phyloP scores from a whole-genome alignment of 2,329 filamentous ascomycete genomes.

The Periconia sp. region DNA sequence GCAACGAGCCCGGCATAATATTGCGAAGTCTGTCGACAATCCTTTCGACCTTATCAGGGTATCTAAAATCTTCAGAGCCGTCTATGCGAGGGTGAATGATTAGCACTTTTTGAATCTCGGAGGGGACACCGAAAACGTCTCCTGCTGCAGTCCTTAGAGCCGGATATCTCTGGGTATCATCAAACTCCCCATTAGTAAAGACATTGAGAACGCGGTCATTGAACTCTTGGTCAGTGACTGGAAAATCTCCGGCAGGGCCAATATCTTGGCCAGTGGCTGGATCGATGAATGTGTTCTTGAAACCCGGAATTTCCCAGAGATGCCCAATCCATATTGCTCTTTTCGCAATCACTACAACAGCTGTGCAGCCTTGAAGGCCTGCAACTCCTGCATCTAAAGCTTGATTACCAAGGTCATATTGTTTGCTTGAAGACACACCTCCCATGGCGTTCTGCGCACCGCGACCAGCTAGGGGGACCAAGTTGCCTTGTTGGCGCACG shows the following conservation, averaged over 20 bases:
- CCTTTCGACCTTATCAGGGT: not conserved
- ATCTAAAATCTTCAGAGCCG: not conserved
- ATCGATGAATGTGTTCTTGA: slow-evolving; percentile 1
- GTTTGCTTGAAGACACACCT: slow-evolving; percentile 2
- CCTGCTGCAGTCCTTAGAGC: not conserved
- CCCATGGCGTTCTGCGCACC: not conserved
- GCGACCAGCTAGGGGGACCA: slow-evolving; percentile 2
- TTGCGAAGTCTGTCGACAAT: not conserved
- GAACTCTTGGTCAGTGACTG: not conserved
- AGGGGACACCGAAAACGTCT: not conserved
- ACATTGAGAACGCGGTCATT: slow-evolving; percentile 2
- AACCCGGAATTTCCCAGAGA: slow-evolving; percentile 6
- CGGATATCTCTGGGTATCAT: not conserved
- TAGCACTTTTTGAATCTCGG: not conserved
- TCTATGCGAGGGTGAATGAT: not conserved
- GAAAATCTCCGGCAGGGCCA: not conserved
- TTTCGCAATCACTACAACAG: slow-evolving; percentile 4
- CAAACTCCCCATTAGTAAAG: not conserved
- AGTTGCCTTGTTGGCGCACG: slow-evolving; percentile 1
- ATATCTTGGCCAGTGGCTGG: not conserved
- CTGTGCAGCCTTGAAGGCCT: slow-evolving; percentile 1
- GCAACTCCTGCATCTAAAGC: slow-evolving; percentile 1
- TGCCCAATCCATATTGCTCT: slow-evolving; percentile 3
- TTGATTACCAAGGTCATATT: not conserved
- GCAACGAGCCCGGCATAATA: not conserved